A percentile compares a stretch with the other conserved stretches of the same genome.
These are phyloP conservation scores for Fusarium proliferatum DNA, from an alignment of 2,329 filamentous ascomycete genomes.

Conservation along the genomic window DNA sequence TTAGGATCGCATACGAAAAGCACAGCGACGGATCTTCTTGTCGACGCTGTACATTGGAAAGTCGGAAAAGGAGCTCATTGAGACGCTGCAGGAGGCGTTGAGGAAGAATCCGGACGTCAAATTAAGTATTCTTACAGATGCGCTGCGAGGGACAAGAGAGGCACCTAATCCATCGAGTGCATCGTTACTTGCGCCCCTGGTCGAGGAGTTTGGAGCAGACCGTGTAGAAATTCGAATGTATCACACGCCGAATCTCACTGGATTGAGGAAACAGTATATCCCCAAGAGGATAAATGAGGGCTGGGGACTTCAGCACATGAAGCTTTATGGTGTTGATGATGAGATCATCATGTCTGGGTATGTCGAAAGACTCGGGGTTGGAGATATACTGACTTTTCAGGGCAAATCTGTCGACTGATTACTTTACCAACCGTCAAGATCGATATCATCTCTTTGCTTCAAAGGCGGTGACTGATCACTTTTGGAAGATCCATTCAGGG, in stretches of 20 bases:
- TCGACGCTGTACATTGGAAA: constrained; percentile 98
- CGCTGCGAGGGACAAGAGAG: constrained; percentile 90
- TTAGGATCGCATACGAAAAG: constrained; percentile 82
- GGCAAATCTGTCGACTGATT: constrained; percentile 91
- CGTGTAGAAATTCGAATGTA: constrained; percentile 97
- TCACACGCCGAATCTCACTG: constrained; percentile 95
- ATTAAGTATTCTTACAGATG: constrained; percentile 91
- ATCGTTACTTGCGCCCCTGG: constrained; percentile 85
- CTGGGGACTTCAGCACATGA: constrained; percentile 99
- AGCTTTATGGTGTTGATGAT: constrained; percentile 95
- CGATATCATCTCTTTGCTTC: constrained; percentile 92
- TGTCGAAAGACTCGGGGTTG: background rate
- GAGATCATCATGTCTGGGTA: constrained; percentile 94
- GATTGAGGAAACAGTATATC: constrained; percentile 82
- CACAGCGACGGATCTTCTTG: constrained; percentile 84
- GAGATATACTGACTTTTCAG: constrained; percentile 46
- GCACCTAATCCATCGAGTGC: constrained; percentile 87
- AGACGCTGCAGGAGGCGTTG: constrained; percentile 80
- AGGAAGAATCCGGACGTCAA: constrained; percentile 78
- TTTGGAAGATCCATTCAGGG: constrained; percentile 78
- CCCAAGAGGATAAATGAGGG: constrained; percentile 96
- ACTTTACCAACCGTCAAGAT: constrained; percentile 96
- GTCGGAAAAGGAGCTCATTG: constrained; percentile 88
- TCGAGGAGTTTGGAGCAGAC: constrained; percentile 83
- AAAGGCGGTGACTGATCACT: constrained; percentile 83